These are phyloP conservation scores for Mortierella sp. DNA, from an alignment of 371 early-diverging fungal genomes.

Conservation along the genomic window DNA sequence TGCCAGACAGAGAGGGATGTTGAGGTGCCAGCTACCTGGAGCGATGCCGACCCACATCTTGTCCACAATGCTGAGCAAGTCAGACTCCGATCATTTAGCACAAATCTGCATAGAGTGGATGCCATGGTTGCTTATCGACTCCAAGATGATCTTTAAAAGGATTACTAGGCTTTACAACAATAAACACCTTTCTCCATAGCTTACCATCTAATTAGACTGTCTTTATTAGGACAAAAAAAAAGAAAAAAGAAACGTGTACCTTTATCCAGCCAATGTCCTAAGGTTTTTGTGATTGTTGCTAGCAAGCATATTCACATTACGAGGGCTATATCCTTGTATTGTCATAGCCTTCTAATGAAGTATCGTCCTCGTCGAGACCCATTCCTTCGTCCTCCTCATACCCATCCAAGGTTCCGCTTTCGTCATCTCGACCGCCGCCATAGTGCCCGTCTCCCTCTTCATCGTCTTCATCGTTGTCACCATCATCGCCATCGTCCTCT, in stretches of 20 bases:
- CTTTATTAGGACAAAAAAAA: too few relatives aligned
- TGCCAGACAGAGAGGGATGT: conserved; percentile 90
- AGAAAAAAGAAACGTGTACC: too few relatives aligned
- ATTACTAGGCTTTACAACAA: too few relatives aligned
- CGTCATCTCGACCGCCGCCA: conserved; percentile 12
- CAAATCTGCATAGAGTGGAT: conserved; percentile 84
- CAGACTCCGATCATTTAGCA: conserved; percentile 79
- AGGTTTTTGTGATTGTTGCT: too few relatives aligned
- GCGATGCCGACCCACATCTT: conserved; percentile 80
- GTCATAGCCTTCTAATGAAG: too few relatives aligned
- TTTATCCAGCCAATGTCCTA: too few relatives aligned
- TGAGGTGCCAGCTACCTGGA: conserved; percentile 89
- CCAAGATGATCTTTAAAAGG: conserved; percentile 54
- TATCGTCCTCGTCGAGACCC: conserved; percentile 10
- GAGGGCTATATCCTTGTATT: too few relatives aligned
- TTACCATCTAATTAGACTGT: too few relatives aligned
- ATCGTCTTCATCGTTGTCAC: neutral
- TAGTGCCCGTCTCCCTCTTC: conserved; percentile 16
- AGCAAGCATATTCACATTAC: too few relatives aligned
- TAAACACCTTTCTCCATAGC: too few relatives aligned
- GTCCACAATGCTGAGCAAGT: conserved; percentile 90
- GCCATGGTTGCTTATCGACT: conserved; percentile 86
- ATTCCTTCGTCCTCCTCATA: conserved; percentile 21
- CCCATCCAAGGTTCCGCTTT: conserved; percentile 4
- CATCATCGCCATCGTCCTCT: conserved; percentile 4